Base-by-base conservation (phyloP, 2,329 filamentous ascomycete genomes). In the Paraconiothyrium sp. region DNA sequence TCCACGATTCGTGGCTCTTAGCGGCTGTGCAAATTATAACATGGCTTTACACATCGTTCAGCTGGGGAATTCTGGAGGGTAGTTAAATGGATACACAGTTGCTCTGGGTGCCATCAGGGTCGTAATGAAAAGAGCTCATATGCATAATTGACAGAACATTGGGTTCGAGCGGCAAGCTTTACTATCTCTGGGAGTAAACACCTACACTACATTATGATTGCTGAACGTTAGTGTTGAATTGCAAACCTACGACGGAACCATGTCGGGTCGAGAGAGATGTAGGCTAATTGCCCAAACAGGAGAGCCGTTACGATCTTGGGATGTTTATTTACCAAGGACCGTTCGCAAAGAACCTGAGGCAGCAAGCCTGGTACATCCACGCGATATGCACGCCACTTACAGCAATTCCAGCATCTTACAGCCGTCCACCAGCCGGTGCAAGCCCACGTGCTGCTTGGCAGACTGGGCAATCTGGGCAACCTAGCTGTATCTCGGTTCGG, bases 391-490 rank as follows among this genome's bases (percentile, higher is more conserved):
- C 54, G 43, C 54, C 54, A 56, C 41, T 37, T 37, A 30, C 54
- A n/a, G 16, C 24, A 27, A 27, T n/a, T 37, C 41, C 32, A 24
- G n/a, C 3, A 37, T 39, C 32, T 20, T 6, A 30, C 30, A 20
- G 37, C 54, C 41, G 30, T 37, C 41, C 54, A 56, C 37, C 46
- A 27, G 54, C 54, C 54, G 48, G 54, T 22, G 30, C 24, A 44
- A n/a, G 27, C 30, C 54, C 54, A 56, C 54, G 54, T 47, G 54
- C 43, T 47, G 30, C 54, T 56, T 56, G 54, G 54, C 43, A 46
- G 37, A 11, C 54, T 56, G 20, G 54, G 54, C 54, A 48, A n/a
- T 43, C 43, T 56, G 20, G 54, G 54, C 54, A 48, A n/a, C 43
- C 43, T 56, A 56, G 43, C 54, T 44, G 27, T 16, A 56, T 46